These are phyloP conservation scores for Carallia brachiata DNA, from an alignment of 345 rosid genomes.

Conservation along the genomic window DNA sequence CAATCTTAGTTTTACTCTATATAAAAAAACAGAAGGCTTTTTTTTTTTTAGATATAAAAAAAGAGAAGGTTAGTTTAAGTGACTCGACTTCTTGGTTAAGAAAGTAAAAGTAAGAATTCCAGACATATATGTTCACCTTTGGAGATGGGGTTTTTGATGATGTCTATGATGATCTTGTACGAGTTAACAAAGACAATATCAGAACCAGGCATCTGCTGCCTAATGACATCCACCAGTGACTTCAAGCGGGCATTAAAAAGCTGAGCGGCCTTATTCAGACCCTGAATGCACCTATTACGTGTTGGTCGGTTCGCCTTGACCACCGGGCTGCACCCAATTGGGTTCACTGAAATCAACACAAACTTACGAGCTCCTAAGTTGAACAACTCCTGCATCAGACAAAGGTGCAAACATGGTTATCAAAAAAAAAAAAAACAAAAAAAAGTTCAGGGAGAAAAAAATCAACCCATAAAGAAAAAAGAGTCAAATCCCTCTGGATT, in stretches of 20 bases:
- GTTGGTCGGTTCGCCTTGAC: constrained; percentile 10
- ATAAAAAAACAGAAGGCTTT: no score
- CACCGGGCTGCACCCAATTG: constrained; percentile 49
- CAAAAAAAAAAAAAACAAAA: background rate
- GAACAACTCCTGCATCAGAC: constrained; percentile 41
- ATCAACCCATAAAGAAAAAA: no score
- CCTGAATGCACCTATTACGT: constrained; percentile 19
- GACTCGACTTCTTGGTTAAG: no score
- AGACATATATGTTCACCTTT: constrained; percentile 26
- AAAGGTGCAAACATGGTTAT: background rate
- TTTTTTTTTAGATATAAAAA: no score
- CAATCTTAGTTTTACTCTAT: no score
- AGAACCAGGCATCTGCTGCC: constrained; percentile 31
- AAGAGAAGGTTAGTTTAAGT: no score
- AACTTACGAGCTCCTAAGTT: constrained; percentile 55
- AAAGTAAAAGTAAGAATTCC: no score
- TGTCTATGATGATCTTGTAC: constrained; percentile 46
- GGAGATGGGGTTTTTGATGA: constrained; percentile 33
- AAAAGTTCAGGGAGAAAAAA: background rate
- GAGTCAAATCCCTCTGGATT: no score
- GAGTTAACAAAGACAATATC: constrained; percentile 42
- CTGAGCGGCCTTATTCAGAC: constrained; percentile 43
- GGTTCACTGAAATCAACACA: constrained; percentile 49
- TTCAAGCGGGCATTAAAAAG: constrained; percentile 45
- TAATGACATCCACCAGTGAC: constrained; percentile 16